These are phyloP conservation scores for Pyronema domesticum DNA, from an alignment of 495 filamentous ascomycete genomes.

Conservation along the genomic window DNA sequence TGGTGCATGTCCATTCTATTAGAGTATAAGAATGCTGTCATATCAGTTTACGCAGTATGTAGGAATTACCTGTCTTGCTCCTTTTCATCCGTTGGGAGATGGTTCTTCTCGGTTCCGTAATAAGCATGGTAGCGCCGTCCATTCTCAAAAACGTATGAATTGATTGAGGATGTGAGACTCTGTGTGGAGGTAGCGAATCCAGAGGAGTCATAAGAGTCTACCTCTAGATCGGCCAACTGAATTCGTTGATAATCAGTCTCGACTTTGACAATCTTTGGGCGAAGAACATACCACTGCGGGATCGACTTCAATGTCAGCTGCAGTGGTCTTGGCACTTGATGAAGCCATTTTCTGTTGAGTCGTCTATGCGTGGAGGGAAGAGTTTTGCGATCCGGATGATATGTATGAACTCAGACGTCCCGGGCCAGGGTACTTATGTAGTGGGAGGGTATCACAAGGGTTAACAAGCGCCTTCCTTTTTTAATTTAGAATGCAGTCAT, in stretches of 20 bases:
- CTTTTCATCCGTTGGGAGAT: neutral
- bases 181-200: neutral
- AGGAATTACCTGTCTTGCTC: neutral
- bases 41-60: neutral
- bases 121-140: neutral
- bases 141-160: neutral
- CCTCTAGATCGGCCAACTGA: neutral
- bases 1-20: slow-evolving; percentile 9
- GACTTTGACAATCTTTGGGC: neutral
- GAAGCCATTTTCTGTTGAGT: too few species aligned
- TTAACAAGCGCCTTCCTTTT: too few species aligned
- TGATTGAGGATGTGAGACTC: neutral
- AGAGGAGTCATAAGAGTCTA: neutral
- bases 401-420: too few species aligned
- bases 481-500: too few species aligned
- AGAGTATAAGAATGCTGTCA: neutral
- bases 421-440: too few species aligned
- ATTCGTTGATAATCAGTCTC: neutral
- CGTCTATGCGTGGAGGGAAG: too few species aligned
- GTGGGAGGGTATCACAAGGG: too few species aligned
- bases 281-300: neutral
- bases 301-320: neutral
- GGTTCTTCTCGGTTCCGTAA: neutral
- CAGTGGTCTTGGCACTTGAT: too few species aligned
- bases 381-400: too few species aligned